Percentiles rank a stretch among this genome's conserved stretches.
phyloP scores from a whole-genome alignment of 208 protist species.

The Leishmania lainsoni region DNA sequence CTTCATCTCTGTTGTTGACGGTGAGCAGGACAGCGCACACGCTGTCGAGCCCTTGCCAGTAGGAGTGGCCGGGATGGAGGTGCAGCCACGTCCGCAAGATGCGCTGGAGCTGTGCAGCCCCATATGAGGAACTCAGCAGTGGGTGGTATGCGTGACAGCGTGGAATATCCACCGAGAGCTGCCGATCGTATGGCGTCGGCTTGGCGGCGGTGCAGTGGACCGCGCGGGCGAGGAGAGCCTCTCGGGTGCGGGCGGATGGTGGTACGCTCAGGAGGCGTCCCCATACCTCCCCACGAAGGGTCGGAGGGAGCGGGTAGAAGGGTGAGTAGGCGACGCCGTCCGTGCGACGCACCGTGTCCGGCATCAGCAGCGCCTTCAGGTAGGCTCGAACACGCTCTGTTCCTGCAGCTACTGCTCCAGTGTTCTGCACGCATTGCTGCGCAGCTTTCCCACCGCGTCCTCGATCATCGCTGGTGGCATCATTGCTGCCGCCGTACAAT shows the following conservation, averaged over 20 bases:
- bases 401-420: neutral
- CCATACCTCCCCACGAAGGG: conserved; percentile 90
- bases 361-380: neutral
- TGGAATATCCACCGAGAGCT: conserved; percentile 94
- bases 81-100: conserved; percentile 87
- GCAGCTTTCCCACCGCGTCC: neutral
- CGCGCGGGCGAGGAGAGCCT: conserved; percentile 24
- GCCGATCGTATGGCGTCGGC: conserved; percentile 60
- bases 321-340: conserved; percentile 11
- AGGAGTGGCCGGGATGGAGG: conserved; percentile 44
- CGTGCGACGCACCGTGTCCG: neutral
- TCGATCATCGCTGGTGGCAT: too few species aligned
- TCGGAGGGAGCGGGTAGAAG: conserved; percentile 61
- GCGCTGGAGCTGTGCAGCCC: conserved; percentile 68
- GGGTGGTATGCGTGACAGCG: conserved; percentile 95
- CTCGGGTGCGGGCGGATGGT: conserved; percentile 22
- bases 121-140: conserved; percentile 69
- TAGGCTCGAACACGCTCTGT: conserved; percentile 3
- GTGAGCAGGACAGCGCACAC: conserved; percentile 88
- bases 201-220: conserved; percentile 24
- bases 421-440: too few species aligned
- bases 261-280: conserved; percentile 83
- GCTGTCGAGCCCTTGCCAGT: conserved; percentile 96
- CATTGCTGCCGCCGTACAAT: neutral
- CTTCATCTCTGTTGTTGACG: conserved; percentile 64